Percentiles rank a stretch among this genome's conserved stretches.
Evolutionary conservation across 1,284 basidiomycete genomes (phyloP).

Genomic region (Rhodotorula glutinis): DNA sequence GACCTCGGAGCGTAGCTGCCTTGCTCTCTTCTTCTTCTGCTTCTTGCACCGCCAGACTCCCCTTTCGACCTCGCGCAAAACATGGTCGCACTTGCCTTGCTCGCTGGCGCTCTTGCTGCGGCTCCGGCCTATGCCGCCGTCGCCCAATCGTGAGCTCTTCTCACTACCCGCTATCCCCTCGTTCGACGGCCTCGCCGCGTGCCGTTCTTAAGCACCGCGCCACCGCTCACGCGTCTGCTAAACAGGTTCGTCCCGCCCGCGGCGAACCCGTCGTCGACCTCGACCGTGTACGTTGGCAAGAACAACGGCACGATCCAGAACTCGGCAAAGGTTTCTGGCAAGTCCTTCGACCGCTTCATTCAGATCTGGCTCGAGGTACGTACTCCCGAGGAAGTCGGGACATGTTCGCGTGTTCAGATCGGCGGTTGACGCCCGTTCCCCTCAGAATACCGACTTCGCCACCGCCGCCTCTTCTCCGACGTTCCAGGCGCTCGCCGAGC

Average conservation of each 20-base stretch:
- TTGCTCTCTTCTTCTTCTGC: background rate
- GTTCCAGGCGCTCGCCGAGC: slow-evolving; percentile 56
- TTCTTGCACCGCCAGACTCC: background rate
- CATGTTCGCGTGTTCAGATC: too few relatives aligned
- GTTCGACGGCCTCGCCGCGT: background rate
- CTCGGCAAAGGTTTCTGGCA: slow-evolving; percentile 50
- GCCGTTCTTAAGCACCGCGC: too few relatives aligned
- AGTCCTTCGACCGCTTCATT: slow-evolving; percentile 52
- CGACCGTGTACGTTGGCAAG: slow-evolving; percentile 50
- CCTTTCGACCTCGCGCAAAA: background rate
- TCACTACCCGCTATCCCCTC: background rate
- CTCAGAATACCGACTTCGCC: slow-evolving; percentile 60
- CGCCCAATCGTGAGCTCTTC: slow-evolving; percentile 43
- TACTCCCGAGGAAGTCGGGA: too few relatives aligned
- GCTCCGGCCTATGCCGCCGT: slow-evolving; percentile 30
- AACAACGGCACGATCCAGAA: slow-evolving; percentile 52
- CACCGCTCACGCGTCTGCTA: too few relatives aligned
- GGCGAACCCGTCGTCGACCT: slow-evolving; percentile 47
- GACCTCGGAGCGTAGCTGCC: too few relatives aligned
- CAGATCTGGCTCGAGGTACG: slow-evolving; percentile 54
- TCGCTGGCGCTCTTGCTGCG: slow-evolving; percentile 8
- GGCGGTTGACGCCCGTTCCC: too few relatives aligned
- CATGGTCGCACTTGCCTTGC: background rate
- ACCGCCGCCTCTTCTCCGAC: slow-evolving; percentile 47
- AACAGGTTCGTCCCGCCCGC: slow-evolving; percentile 50